Percentiles rank a stretch among this genome's conserved stretches.
Conservation (phyloP, 345 rosid species). For the Turnera subulata region DNA sequence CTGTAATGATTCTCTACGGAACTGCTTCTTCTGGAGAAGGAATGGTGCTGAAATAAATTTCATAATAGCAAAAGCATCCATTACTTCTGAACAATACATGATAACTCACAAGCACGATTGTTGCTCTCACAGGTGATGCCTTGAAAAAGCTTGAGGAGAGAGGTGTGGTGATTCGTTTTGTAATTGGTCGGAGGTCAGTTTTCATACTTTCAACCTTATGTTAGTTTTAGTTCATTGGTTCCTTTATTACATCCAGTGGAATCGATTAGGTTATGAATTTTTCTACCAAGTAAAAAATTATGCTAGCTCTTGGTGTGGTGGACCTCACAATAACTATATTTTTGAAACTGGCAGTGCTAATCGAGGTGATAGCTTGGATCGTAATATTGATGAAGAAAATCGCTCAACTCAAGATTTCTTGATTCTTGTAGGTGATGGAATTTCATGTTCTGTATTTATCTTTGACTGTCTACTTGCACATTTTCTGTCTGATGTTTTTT, state of each 20-base stretch:
- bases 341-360: slow-evolving; percentile 64
- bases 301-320: slow-evolving; percentile 5
- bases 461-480: not conserved
- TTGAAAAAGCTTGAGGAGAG: slow-evolving; percentile 82
- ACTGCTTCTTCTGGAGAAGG: too few relatives aligned
- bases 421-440: slow-evolving; percentile 64
- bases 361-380: slow-evolving; percentile 95
- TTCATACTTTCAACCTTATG: slow-evolving; percentile 20
- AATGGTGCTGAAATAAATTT: too few relatives aligned
- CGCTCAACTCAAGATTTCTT: slow-evolving; percentile 63
- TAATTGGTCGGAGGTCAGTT: slow-evolving; percentile 88
- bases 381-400: slow-evolving; percentile 74
- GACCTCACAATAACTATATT: slow-evolving; percentile 11
- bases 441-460: slow-evolving; percentile 6
- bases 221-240: not conserved
- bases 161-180: slow-evolving; percentile 85
- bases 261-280: slow-evolving; percentile 6
- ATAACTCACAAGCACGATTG: not conserved
- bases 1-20: too few relatives aligned
- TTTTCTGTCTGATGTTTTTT: not conserved
- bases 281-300: not conserved
- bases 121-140: slow-evolving; percentile 54
- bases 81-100: too few relatives aligned
- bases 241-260: slow-evolving; percentile 2
- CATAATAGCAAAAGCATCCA: too few relatives aligned